phyloP scores from a whole-genome alignment of 2,329 filamentous ascomycete species.

The Didymella lethalis region DNA sequence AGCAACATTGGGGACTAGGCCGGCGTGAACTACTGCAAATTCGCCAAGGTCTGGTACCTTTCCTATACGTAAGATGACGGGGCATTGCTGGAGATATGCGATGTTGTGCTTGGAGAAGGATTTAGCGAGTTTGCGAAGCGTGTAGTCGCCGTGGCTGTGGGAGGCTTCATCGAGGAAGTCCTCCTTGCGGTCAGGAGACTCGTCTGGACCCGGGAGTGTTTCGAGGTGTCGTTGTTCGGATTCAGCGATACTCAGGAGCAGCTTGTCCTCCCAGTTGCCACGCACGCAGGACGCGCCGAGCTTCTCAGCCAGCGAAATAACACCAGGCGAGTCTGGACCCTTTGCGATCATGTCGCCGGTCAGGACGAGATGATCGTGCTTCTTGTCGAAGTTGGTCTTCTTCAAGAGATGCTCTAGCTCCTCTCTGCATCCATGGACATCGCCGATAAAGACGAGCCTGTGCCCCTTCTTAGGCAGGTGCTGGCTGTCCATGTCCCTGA shows the following conservation, averaged over 20 bases:
- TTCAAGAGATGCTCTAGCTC: slow-evolving; percentile 68
- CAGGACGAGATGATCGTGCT: slow-evolving; percentile 59
- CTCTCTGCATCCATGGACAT: slow-evolving; percentile 86
- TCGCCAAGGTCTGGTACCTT: slow-evolving; percentile 66
- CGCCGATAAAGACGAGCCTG: slow-evolving; percentile 82
- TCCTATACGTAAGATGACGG: slow-evolving; percentile 81
- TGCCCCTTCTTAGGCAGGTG: slow-evolving; percentile 58
- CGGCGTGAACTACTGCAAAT: slow-evolving; percentile 82
- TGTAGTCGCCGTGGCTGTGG: slow-evolving; percentile 46
- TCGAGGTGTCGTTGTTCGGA: slow-evolving; percentile 33
- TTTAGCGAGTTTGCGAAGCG: slow-evolving; percentile 63
- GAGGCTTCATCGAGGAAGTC: slow-evolving; percentile 42
- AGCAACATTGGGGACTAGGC: slow-evolving; percentile 77
- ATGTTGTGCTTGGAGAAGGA: slow-evolving; percentile 68
- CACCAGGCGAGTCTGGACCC: slow-evolving; percentile 81
- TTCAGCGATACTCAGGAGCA: slow-evolving; percentile 71
- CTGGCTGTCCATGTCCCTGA: slow-evolving; percentile 58
- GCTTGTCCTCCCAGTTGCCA: slow-evolving; percentile 90
- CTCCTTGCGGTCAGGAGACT: slow-evolving; percentile 40
- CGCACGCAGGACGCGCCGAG: slow-evolving; percentile 82
- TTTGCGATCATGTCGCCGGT: slow-evolving; percentile 69
- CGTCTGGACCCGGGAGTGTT: slow-evolving; percentile 39
- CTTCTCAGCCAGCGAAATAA: slow-evolving; percentile 76
- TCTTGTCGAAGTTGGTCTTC: slow-evolving; percentile 68
- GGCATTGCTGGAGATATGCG: slow-evolving; percentile 73